Conservation (phyloP, 768 basidiomycete species). For the Calvatia gigantea region DNA sequence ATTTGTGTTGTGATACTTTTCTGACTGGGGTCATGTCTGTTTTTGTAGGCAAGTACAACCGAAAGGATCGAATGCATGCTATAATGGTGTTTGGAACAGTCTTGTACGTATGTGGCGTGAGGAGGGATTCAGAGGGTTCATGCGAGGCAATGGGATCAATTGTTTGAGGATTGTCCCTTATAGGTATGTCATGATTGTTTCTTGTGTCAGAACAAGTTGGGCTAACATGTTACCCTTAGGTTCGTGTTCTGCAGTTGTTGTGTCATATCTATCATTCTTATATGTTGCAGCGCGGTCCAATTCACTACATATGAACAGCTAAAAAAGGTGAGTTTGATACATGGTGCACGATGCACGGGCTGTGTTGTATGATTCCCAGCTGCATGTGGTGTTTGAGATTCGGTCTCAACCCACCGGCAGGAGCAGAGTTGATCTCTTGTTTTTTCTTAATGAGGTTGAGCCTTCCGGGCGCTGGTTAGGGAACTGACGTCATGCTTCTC, state of each 20-base stretch:
- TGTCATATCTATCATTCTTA: background rate
- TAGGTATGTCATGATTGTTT: conserved; percentile 34
- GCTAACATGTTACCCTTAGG: conserved; percentile 1
- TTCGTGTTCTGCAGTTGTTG: background rate
- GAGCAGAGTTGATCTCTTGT: background rate
- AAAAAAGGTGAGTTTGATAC: conserved; percentile 61
- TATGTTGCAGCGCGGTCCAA: conserved; percentile 64
- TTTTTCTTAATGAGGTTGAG: background rate
- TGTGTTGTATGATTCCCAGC: background rate
- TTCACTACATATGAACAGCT: conserved; percentile 89
- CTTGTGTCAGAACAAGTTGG: conserved; percentile 1
- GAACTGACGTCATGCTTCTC: conserved; percentile 27
- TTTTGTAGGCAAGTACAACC: conserved; percentile 86
- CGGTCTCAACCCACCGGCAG: background rate
- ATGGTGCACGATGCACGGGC: background rate
- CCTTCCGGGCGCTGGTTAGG: background rate
- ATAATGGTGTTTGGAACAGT: conserved; percentile 82
- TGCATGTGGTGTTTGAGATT: background rate
- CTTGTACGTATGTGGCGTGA: conserved; percentile 89
- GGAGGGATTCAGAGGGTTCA: conserved; percentile 89
- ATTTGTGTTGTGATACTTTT: conserved; percentile 9
- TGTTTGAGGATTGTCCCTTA: conserved; percentile 93
- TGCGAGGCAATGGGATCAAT: conserved; percentile 92
- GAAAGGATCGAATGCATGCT: conserved; percentile 55
- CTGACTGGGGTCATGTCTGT: background rate